phyloP scores from a whole-genome alignment of 495 filamentous ascomycete genomes.

The Talaromyces ruber region DNA sequence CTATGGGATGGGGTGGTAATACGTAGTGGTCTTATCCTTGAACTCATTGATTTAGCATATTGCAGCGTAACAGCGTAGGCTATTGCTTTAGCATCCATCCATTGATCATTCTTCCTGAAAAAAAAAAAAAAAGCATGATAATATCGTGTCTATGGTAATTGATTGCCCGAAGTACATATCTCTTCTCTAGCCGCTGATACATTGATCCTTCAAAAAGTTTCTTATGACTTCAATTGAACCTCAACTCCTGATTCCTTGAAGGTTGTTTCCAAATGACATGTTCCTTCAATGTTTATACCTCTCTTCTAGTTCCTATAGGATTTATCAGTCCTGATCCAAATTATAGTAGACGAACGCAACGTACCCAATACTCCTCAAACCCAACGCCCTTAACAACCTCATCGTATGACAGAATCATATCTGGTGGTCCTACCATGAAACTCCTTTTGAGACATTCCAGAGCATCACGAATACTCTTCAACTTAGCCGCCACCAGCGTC shows the following conservation, averaged over 20 bases:
- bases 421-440: conserved; percentile 19
- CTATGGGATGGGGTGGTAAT: conserved; percentile 22
- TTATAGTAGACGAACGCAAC: background rate
- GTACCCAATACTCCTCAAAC: conserved; percentile 33
- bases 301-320: conserved; percentile 1
- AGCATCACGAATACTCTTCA: conserved; percentile 29
- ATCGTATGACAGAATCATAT: conserved; percentile 24
- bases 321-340: background rate
- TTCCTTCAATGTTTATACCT: conserved; percentile 1
- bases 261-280: background rate
- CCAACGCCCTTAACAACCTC: conserved; percentile 33
- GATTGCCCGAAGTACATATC: too few relatives aligned
- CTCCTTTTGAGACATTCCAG: conserved; percentile 28
- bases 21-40: conserved; percentile 3
- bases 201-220: too few relatives aligned
- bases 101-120: background rate
- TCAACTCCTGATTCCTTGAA: background rate
- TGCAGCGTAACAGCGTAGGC: background rate
- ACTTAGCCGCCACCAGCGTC: conserved; percentile 30
- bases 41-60: background rate
- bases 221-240: background rate
- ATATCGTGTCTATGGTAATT: too few relatives aligned
- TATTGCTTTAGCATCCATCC: background rate
- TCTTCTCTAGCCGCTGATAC: too few relatives aligned
- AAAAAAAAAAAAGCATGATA: too few relatives aligned